A percentile compares a stretch with the other conserved stretches of the same genome.
phyloP scores from a whole-genome alignment of 2,329 filamentous ascomycete genomes.

The Talaromyces islandicus region DNA sequence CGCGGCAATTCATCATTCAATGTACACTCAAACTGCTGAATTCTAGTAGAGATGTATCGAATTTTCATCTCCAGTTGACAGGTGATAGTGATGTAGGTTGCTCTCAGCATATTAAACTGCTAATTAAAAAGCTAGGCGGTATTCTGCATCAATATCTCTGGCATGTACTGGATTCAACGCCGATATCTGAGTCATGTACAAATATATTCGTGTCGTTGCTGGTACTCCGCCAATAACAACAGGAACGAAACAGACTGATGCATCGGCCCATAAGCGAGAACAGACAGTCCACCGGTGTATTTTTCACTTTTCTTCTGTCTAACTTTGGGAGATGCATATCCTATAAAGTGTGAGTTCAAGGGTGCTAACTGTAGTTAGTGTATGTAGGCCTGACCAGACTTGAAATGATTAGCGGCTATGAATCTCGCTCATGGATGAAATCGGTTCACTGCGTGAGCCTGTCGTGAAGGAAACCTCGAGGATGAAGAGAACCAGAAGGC shows the following conservation, averaged over 20 bases:
- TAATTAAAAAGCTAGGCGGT: neutral
- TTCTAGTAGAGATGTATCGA: neutral
- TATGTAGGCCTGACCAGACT: neutral
- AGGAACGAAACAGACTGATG: neutral
- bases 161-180: neutral
- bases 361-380: too few relatives aligned
- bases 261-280: neutral
- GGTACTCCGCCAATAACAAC: neutral
- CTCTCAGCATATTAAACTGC: neutral
- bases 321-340: neutral
- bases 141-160: neutral
- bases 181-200: neutral
- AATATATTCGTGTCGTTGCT: neutral
- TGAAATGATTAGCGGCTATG: too few relatives aligned
- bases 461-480: too few relatives aligned
- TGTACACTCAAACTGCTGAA: neutral
- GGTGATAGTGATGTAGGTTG: neutral
- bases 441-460: too few relatives aligned
- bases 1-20: neutral
- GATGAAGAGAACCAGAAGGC: too few relatives aligned
- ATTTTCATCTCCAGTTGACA: neutral
- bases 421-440: too few relatives aligned
- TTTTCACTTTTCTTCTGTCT: neutral
- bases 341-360: too few relatives aligned
- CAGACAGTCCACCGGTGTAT: neutral